Evolutionary conservation across 2,329 filamentous ascomycete species (phyloP).

Genomic region (Scedosporium boydii): DNA sequence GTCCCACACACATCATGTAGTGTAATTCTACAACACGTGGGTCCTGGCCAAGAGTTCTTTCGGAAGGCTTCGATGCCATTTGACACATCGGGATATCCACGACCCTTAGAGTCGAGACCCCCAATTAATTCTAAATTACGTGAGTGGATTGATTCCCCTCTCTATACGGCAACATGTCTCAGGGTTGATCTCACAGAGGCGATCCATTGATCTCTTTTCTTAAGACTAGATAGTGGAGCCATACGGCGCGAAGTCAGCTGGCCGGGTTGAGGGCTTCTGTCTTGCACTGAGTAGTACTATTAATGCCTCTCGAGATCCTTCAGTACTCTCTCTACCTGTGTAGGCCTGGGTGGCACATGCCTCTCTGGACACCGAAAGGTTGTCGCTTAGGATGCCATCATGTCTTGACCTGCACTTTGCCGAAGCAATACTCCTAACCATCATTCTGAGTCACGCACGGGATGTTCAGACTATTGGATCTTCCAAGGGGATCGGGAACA

Average conservation of each 20-base stretch:
- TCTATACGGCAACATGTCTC: not conserved
- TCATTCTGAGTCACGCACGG: no score
- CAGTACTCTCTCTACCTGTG: not conserved
- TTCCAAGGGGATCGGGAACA: no score
- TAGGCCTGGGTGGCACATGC: not conserved
- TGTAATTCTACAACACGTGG: not conserved
- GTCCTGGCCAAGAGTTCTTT: not conserved
- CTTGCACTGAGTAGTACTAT: not conserved
- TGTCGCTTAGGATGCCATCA: no score
- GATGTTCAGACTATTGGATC: no score
- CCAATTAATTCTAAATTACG: not conserved
- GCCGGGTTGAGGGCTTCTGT: not conserved
- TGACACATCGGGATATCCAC: no score
- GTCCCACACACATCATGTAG: not conserved
- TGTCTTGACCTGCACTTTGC: no score
- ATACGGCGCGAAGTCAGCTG: not conserved
- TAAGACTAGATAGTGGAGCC: not conserved
- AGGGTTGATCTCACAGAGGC: not conserved
- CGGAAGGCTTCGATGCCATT: not conserved
- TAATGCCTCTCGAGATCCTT: not conserved
- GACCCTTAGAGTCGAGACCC: not conserved
- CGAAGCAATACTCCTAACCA: no score
- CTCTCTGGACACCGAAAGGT: not conserved
- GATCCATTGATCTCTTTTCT: not conserved
- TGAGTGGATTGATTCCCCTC: not conserved